phyloP scores from a whole-genome alignment of 257 asterid genomes.

The Solanum pinnatisectum region DNA sequence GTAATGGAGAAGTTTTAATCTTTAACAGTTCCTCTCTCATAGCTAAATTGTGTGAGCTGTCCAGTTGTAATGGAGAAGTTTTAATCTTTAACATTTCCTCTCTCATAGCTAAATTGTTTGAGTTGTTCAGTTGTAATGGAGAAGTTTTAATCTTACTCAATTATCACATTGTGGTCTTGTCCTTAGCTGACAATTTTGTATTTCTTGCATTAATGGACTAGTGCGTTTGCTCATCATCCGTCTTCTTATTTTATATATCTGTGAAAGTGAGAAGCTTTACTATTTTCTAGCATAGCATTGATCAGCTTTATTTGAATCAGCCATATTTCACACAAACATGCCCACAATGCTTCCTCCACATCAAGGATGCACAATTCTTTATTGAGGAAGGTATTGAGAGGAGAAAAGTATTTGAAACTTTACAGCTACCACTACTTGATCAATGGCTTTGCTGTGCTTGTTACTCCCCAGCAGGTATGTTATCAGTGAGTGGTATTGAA shows the following conservation, averaged over 20 bases:
- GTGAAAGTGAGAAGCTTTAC: neutral
- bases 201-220: neutral
- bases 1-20: neutral
- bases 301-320: constrained; percentile 28
- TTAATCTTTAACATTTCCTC: neutral
- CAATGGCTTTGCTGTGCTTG: constrained; percentile 89
- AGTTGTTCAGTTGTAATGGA: neutral
- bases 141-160: neutral
- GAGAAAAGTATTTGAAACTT: constrained; percentile 80
- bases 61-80: neutral
- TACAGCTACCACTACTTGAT: constrained; percentile 89
- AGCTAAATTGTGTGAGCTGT: neutral
- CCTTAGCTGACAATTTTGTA: neutral
- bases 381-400: constrained; percentile 42
- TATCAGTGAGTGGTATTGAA: neutral
- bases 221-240: neutral
- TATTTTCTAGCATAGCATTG: neutral
- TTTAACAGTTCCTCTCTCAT: neutral
- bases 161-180: neutral
- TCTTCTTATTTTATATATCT: neutral
- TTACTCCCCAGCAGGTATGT: constrained; percentile 76
- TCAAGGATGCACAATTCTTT: constrained; percentile 74
- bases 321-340: constrained; percentile 33
- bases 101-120: neutral
- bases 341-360: constrained; percentile 22